Conservation (phyloP, 2,329 filamentous ascomycete genomes). For the Exophiala bonariae region DNA sequence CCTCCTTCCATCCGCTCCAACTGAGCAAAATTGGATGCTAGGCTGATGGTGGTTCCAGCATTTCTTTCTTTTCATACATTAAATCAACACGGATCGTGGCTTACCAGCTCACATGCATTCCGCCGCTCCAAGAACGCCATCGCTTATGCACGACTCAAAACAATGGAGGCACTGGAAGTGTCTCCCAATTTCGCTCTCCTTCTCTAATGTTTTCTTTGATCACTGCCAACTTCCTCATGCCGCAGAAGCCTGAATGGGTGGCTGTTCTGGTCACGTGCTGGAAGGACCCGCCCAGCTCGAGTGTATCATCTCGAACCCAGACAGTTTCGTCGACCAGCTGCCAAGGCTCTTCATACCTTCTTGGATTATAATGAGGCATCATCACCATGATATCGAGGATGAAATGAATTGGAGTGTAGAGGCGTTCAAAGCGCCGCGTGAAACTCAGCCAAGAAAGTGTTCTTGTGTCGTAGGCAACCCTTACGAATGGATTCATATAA, state of each 20-base stretch:
- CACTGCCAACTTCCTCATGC: conserved; percentile 42
- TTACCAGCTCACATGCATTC: no score
- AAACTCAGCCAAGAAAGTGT: conserved; percentile 61
- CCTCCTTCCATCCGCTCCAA: no score
- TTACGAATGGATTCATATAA: conserved; percentile 73
- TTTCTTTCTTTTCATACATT: no score
- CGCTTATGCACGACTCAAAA: conserved; percentile 16
- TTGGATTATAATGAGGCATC: conserved; percentile 61
- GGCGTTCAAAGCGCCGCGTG: conserved; percentile 64
- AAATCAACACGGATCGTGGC: no score
- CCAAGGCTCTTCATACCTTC: conserved; percentile 61
- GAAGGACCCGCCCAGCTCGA: conserved; percentile 39
- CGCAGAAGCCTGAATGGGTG: conserved; percentile 47
- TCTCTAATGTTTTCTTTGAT: conserved; percentile 43
- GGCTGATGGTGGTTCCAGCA: no score
- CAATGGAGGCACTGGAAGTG: conserved; percentile 37
- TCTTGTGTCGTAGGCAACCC: conserved; percentile 64
- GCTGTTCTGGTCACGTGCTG: conserved; percentile 39
- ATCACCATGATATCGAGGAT: conserved; percentile 57
- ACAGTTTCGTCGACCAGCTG: conserved; percentile 43
- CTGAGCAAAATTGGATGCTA: no score
- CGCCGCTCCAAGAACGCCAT: conserved; percentile 13
- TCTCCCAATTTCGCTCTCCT: conserved; percentile 47
- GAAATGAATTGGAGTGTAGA: conserved; percentile 61
- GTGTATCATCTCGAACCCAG: conserved; percentile 38